Percentiles rank a stretch among this genome's conserved stretches.
phyloP scores from a whole-genome alignment of 139 green algal species.

The Coelastrella sp. region DNA sequence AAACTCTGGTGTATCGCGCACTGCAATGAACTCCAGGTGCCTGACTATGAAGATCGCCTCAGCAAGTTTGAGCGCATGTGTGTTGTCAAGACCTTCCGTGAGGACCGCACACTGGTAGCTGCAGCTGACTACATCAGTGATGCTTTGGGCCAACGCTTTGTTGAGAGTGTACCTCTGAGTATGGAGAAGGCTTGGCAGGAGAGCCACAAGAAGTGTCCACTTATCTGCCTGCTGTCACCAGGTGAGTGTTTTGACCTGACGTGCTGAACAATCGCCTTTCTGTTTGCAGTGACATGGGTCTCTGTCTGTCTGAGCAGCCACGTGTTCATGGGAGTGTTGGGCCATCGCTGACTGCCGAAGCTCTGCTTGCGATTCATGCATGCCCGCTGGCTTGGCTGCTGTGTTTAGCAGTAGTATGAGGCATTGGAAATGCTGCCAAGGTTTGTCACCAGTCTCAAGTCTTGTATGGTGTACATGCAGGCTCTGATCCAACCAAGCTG shows the following conservation, averaged over 20 bases:
- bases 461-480: not conserved
- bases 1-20: too few species aligned
- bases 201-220: constrained; percentile 66
- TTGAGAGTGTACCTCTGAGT: constrained; percentile 89
- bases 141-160: constrained; percentile 88
- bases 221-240: constrained; percentile 95
- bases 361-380: too few species aligned
- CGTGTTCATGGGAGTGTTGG: not conserved
- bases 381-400: too few species aligned
- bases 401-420: too few species aligned
- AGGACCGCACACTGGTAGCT: constrained; percentile 92
- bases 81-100: constrained; percentile 91
- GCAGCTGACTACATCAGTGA: constrained; percentile 90
- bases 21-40: constrained; percentile 64
- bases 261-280: not conserved
- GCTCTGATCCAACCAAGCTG: constrained; percentile 92
- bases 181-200: constrained; percentile 86
- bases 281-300: not conserved
- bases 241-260: constrained; percentile 30
- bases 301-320: not conserved
- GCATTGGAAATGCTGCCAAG: too few species aligned
- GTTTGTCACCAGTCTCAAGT: too few species aligned
- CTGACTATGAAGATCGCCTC: constrained; percentile 91
- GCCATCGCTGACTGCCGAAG: not conserved
- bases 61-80: constrained; percentile 94